Evolutionary conservation across 371 early-diverging fungal species (phyloP).

Genomic region (Zychaea mexicana): DNA sequence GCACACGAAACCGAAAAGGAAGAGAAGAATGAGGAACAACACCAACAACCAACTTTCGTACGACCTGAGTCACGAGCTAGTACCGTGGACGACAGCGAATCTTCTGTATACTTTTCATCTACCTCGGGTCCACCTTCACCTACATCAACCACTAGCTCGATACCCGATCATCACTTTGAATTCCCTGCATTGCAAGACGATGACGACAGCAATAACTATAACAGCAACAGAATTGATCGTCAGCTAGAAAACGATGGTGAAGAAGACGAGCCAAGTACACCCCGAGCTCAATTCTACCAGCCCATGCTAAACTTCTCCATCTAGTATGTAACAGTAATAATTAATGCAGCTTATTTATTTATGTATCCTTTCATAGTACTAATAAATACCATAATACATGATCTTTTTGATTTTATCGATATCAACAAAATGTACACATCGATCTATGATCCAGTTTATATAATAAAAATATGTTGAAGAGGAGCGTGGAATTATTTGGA

Average conservation of each 20-base stretch:
- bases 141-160: constrained; percentile 4
- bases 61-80: constrained; percentile 10
- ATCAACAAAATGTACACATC: no score
- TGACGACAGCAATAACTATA: not conserved
- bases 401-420: no score
- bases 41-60: not conserved
- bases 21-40: not conserved
- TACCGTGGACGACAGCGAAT: constrained; percentile 18
- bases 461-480: no score
- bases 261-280: constrained; percentile 6
- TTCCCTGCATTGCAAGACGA: constrained; percentile 9
- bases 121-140: constrained; percentile 17
- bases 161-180: not conserved
- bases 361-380: not conserved
- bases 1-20: not conserved
- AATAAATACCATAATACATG: no score
- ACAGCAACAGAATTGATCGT: not conserved
- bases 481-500: not conserved
- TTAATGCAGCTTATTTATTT: not conserved
- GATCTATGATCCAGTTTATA: no score
- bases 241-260: not conserved
- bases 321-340: not conserved
- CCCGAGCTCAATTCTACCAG: constrained; percentile 1
- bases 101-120: constrained; percentile 27
- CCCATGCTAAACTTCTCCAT: constrained; percentile 5